Base-by-base conservation (phyloP, 495 filamentous ascomycete species). In the Aspergillus egyptiacus region DNA sequence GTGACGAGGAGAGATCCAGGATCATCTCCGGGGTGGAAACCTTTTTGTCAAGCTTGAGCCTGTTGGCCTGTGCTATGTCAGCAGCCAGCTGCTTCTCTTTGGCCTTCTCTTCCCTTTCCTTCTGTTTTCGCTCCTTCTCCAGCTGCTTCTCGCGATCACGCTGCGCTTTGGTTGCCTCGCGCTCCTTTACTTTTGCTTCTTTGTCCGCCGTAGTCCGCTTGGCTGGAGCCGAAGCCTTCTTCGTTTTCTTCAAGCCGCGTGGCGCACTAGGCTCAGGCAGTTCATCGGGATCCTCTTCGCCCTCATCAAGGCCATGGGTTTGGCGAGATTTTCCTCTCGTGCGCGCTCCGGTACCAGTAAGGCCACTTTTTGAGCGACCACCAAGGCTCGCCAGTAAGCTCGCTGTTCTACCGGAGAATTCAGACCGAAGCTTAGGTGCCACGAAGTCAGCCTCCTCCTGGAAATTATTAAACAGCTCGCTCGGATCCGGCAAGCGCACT, bases 11-110 rank as follows among this genome's bases (percentile, higher is more conserved):
- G 17, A 95, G 68, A 63, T 90, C 84, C 4, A 89, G 73, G n/a
- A 95, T 85, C 86, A 95, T 93, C 65, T 95, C 88, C 1, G 75
- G 78, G 0, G 78, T 77, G 0, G 86, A 83, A 13, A 83, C 74
- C 56, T 89, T 93, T 67, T 86, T 89, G 64, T 87, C 81, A 0
- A 79, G 84, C 41, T 81, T 83, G 3, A 84, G 68, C 58, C 82
- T 89, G 65, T 95, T 93, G 35, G 82, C 85, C 37, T 83, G 83
- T 9, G 80, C 77, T 8, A 91, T 68, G 32, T 89, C 86, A 10
- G 80, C 77, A 11, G 79, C 83, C 9, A 69, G 69, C 43, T 84
- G 76, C 59, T 84, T 91, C 57, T 87, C 79, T 35, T 66, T 69
- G 1, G 74, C 78, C 56, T 77, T 81, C 44, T 84, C 75, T 56